Evolutionary conservation across 1,284 basidiomycete species (phyloP).

Genomic region (Marasmius oreades): DNA sequence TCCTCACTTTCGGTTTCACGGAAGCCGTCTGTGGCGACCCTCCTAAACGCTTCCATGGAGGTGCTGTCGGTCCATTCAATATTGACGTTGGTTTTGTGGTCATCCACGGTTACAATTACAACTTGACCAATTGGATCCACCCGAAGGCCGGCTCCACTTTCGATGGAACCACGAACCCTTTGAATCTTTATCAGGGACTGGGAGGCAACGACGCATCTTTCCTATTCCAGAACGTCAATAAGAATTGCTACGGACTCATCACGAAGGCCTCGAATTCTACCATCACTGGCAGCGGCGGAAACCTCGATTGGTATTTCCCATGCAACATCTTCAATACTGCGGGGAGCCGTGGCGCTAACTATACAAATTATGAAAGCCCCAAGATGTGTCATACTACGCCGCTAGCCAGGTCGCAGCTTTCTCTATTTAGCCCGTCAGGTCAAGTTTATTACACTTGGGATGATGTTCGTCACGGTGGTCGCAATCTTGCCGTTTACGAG

Average conservation of each 20-base stretch:
- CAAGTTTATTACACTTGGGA: slow-evolving; percentile 95
- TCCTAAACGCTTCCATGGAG: slow-evolving; percentile 77
- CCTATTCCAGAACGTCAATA: slow-evolving; percentile 90
- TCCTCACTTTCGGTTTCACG: slow-evolving; percentile 99
- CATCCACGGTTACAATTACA: slow-evolving; percentile 93
- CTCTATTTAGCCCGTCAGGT: slow-evolving; percentile 55
- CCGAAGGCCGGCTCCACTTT: slow-evolving; percentile 66
- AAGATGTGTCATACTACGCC: slow-evolving; percentile 75
- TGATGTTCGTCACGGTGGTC: slow-evolving; percentile 62
- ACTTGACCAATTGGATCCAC: slow-evolving; percentile 84
- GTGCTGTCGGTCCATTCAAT: slow-evolving; percentile 60
- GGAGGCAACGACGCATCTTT: slow-evolving; percentile 89
- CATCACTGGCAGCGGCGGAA: slow-evolving; percentile 56
- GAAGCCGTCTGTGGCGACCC: slow-evolving; percentile 89
- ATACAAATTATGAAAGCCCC: slow-evolving; percentile 59
- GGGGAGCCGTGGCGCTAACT: slow-evolving; percentile 61
- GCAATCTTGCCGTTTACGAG: slow-evolving; percentile 91
- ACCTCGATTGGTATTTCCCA: slow-evolving; percentile 89
- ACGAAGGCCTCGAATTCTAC: slow-evolving; percentile 65
- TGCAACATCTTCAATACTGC: slow-evolving; percentile 87
- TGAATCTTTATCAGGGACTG: slow-evolving; percentile 76
- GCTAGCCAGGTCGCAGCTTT: slow-evolving; percentile 50
- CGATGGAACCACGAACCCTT: slow-evolving; percentile 78
- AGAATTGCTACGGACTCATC: slow-evolving; percentile 78
- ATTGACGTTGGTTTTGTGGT: slow-evolving; percentile 84